A percentile compares a stretch with the other conserved stretches of the same genome.
Evolutionary conservation across 2,329 filamentous ascomycete species (phyloP).

Genomic region (Metarhizium robertsii): DNA sequence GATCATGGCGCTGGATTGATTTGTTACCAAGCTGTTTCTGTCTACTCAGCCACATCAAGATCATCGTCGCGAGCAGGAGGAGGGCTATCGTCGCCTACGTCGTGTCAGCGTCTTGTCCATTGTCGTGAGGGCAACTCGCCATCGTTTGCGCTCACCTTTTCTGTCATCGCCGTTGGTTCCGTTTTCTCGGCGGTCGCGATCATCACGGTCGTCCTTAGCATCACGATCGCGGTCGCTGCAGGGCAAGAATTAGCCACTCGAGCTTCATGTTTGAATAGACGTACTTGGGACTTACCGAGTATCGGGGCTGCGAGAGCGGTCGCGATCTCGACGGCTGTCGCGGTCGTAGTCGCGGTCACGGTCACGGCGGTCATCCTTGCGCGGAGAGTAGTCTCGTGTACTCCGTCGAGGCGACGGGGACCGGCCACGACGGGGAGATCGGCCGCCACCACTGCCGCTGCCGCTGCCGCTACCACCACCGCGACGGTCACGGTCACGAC

Average conservation of each 20-base stretch:
- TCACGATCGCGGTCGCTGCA: slow-evolving; percentile 45
- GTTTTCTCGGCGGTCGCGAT: slow-evolving; percentile 66
- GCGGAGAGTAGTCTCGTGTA: slow-evolving; percentile 72
- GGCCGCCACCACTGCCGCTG: slow-evolving; percentile 32
- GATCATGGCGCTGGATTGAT: neutral
- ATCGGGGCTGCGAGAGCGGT: slow-evolving; percentile 66
- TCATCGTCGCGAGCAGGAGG: slow-evolving; percentile 76
- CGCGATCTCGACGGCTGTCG: slow-evolving; percentile 64
- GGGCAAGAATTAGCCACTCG: neutral
- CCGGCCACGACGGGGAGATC: slow-evolving; percentile 58
- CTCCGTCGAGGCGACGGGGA: slow-evolving; percentile 71
- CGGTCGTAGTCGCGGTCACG: slow-evolving; percentile 64
- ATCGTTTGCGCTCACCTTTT: slow-evolving; percentile 55
- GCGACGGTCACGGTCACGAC: slow-evolving; percentile 62
- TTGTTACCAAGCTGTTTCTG: neutral
- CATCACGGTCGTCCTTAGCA: slow-evolving; percentile 57
- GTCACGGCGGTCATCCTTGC: slow-evolving; percentile 79
- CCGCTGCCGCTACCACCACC: slow-evolving; percentile 17
- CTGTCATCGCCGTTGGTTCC: slow-evolving; percentile 78
- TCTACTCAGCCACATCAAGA: slow-evolving; percentile 81
- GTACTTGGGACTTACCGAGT: slow-evolving; percentile 33
- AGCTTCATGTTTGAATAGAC: slow-evolving; percentile 1
- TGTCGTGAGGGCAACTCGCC: neutral
- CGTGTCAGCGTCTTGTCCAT: neutral
- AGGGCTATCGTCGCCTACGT: slow-evolving; percentile 51